Base-by-base conservation (phyloP, 1,139 yeast species). In the Diutina mesorugosa region DNA sequence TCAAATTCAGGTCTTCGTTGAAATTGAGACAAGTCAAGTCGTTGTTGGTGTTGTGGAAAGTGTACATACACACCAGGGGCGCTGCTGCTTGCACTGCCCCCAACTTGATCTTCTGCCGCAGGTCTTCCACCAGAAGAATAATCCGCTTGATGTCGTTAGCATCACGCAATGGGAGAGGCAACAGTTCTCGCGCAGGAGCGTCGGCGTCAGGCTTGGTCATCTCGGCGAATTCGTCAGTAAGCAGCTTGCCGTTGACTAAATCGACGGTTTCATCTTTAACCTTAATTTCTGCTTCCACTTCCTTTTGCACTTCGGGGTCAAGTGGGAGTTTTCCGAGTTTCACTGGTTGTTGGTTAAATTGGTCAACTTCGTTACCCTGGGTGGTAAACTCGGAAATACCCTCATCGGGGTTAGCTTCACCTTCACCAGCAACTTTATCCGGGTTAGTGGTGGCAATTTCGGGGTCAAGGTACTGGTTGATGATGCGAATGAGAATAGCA, bases 11-110 rank as follows among this genome's bases (percentile, higher is more conserved):
- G 67, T 91, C 97, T 55, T 87, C 89, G 64, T 93, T 90, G 71
- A 91, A 91, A 60, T 85, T 88, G 56, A 93, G 69, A 57, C 90
- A 83, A 21, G 95, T 88, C 77, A 93, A 76, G 60, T 88, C 95
- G 62, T 88, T 87, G 67, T 88, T 87, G 9, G 98, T 88, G 69
- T 95, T 93, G 75, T 93, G 99, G 73, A 95, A 91, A 0, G 99
- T 93, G 72, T 93, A 95, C 97, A 93, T 90, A 70, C 99, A 93
- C 48, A 93, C 96, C 58, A 96, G 87, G 12, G 99, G 99, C 32
- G 95, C 80, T 35, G 90, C 76, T 0, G 95, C 87, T 69, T 89
- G 97, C 35, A 83, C 71, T 5, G 76, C 68, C 0, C 72, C 77
- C 57, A 93, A 69, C 60, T 77, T 79, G 56, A 93, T 82, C 60